A percentile compares a stretch with the other conserved stretches of the same genome.
phyloP scores from a whole-genome alignment of 805 yeast genomes.

The Candida berthetii region DNA sequence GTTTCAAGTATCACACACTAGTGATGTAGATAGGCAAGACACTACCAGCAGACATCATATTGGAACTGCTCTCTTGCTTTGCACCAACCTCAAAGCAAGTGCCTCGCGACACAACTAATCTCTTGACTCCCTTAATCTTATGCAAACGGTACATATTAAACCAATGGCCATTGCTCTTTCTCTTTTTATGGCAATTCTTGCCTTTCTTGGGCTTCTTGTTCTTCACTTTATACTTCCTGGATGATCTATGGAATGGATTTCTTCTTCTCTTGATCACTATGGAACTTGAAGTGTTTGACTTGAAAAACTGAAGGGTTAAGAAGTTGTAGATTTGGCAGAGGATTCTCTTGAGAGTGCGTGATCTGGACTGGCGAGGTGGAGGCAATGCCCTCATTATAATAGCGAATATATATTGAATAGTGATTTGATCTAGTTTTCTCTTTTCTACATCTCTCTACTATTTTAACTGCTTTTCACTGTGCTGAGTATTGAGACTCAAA shows the following conservation, averaged over 20 bases:
- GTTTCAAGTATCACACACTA: no score
- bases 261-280: constrained; percentile 12
- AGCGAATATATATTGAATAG: no score
- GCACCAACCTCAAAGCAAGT: neutral
- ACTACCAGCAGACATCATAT: no score
- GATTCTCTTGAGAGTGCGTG: constrained; percentile 10
- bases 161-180: neutral
- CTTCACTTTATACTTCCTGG: constrained; percentile 16
- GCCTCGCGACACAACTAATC: neutral
- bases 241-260: constrained; percentile 16
- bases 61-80: no score
- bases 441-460: no score
- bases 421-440: no score
- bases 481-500: no score
- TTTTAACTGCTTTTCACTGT: no score
- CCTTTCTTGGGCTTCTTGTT: neutral
- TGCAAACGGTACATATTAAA: neutral
- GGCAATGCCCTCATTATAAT: constrained; percentile 19
- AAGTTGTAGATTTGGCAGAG: constrained; percentile 9
- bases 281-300: neutral
- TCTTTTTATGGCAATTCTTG: neutral
- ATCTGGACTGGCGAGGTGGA: constrained; percentile 18
- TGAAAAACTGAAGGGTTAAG: constrained; percentile 12
- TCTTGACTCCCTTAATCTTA: neutral
- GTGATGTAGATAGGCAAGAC: no score